phyloP scores from a whole-genome alignment of 176 grass and related monocot genomes.

The Stipa capillata region DNA sequence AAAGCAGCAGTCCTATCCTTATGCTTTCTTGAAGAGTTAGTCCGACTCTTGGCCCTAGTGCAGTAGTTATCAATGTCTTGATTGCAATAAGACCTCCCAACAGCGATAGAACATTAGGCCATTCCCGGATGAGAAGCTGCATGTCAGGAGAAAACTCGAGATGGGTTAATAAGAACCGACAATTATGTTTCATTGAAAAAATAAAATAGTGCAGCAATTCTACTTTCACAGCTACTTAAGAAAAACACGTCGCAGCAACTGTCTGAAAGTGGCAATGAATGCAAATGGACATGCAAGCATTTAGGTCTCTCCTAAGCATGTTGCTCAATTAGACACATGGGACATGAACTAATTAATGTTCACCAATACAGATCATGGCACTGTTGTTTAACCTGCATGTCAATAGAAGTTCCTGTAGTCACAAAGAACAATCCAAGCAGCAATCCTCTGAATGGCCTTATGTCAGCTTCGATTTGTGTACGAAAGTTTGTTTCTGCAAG shows the following conservation, averaged over 20 bases:
- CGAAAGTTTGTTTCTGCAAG: slow-evolving; percentile 99
- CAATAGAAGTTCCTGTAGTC: slow-evolving; percentile 93
- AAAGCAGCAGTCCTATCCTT: slow-evolving; percentile 92
- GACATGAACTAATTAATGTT: neutral
- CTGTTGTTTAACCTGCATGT: slow-evolving; percentile 59
- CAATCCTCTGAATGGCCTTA: slow-evolving; percentile 97
- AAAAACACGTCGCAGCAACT: neutral
- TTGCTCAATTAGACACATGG: too few species aligned
- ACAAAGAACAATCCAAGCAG: slow-evolving; percentile 98
- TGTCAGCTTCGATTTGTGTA: slow-evolving; percentile 99
- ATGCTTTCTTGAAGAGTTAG: slow-evolving; percentile 92
- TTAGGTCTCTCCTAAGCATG: too few species aligned
- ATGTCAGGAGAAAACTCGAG: slow-evolving; percentile 11
- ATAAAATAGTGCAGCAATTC: neutral
- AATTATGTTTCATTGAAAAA: neutral
- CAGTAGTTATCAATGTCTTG: slow-evolving; percentile 88
- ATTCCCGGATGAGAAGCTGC: slow-evolving; percentile 91
- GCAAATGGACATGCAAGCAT: neutral
- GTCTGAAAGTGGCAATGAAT: too few species aligned
- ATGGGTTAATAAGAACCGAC: neutral
- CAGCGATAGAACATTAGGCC: slow-evolving; percentile 89
- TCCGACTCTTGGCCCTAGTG: slow-evolving; percentile 79
- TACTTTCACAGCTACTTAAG: neutral
- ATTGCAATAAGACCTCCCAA: slow-evolving; percentile 80
- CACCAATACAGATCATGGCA: neutral